These are phyloP conservation scores for Hordeum marinum DNA, from an alignment of 176 grass and related monocot species.

Conservation along the genomic window DNA sequence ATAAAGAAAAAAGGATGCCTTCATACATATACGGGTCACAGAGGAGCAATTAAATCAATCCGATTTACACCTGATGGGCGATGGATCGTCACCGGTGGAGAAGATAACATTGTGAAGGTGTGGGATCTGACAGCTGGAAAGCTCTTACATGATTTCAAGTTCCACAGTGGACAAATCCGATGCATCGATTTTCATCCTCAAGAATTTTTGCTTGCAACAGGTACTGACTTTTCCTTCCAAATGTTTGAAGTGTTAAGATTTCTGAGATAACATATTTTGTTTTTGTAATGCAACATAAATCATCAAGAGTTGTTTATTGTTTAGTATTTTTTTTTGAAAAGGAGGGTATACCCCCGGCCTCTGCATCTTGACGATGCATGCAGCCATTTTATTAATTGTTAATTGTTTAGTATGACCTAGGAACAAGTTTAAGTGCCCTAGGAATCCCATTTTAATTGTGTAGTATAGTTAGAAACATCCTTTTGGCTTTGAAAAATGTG, in stretches of 20 bases:
- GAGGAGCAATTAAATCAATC: constrained; percentile 63
- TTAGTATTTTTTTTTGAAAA: too few species aligned
- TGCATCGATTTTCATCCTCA: constrained; percentile 93
- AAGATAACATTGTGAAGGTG: constrained; percentile 88
- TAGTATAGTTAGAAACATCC: background rate
- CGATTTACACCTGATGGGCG: constrained; percentile 96
- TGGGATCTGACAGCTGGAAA: constrained; percentile 99
- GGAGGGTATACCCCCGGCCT: too few species aligned
- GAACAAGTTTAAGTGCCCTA: background rate
- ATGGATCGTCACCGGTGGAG: constrained; percentile 96
- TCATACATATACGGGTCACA: constrained; percentile 92
- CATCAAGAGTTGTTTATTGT: background rate
- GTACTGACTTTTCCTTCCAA: constrained; percentile 35
- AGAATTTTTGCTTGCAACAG: constrained; percentile 96
- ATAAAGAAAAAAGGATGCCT: constrained; percentile 99
- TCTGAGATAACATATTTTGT: background rate
- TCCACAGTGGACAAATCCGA: constrained; percentile 64
- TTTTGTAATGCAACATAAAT: background rate
- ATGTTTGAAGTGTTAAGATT: background rate
- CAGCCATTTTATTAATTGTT: too few species aligned
- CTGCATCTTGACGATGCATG: too few species aligned
- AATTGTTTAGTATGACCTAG: background rate
- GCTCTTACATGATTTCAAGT: constrained; percentile 95
- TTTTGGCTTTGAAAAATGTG: background rate
- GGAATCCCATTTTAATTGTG: background rate